These are phyloP conservation scores for Suillus discolor DNA, from an alignment of 768 basidiomycete species.

Conservation along the genomic window DNA sequence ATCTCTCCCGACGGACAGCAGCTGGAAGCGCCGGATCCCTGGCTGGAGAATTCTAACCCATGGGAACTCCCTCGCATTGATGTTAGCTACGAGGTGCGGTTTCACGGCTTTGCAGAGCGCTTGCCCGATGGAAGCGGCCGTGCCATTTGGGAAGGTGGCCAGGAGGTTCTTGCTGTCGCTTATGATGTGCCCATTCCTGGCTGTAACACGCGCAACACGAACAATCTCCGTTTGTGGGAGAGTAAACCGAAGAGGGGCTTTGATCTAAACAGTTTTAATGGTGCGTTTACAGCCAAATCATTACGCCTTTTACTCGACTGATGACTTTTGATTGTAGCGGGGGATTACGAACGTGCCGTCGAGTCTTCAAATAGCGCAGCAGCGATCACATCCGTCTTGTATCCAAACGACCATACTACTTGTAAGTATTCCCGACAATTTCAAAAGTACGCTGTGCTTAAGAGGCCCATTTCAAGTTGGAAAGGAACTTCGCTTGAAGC, in stretches of 20 bases:
- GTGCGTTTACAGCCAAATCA: conserved; percentile 36
- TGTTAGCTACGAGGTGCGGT: conserved; percentile 82
- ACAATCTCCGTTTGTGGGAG: conserved; percentile 88
- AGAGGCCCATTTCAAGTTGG: conserved; percentile 52
- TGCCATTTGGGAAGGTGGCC: conserved; percentile 83
- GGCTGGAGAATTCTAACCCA: conserved; percentile 86
- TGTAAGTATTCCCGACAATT: conserved; percentile 38
- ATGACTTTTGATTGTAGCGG: conserved; percentile 49
- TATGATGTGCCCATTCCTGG: conserved; percentile 95
- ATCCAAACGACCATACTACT: conserved; percentile 90
- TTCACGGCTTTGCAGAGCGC: conserved; percentile 84
- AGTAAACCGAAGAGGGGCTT: conserved; percentile 88
- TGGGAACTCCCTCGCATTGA: conserved; percentile 90
- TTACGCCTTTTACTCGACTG: not conserved
- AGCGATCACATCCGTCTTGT: conserved; percentile 92
- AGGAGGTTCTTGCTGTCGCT: conserved; percentile 91
- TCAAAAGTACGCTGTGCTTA: not conserved
- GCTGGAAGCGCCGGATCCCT: conserved; percentile 91
- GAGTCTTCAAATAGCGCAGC: conserved; percentile 88
- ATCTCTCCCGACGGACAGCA: conserved; percentile 85
- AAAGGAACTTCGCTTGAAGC: conserved; percentile 89
- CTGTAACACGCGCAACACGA: conserved; percentile 80
- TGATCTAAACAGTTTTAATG: conserved; percentile 94
- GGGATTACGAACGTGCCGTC: conserved; percentile 90
- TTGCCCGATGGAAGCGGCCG: conserved; percentile 59